Conservation (phyloP, 768 basidiomycete species). For the Lactarius deliciosus region DNA sequence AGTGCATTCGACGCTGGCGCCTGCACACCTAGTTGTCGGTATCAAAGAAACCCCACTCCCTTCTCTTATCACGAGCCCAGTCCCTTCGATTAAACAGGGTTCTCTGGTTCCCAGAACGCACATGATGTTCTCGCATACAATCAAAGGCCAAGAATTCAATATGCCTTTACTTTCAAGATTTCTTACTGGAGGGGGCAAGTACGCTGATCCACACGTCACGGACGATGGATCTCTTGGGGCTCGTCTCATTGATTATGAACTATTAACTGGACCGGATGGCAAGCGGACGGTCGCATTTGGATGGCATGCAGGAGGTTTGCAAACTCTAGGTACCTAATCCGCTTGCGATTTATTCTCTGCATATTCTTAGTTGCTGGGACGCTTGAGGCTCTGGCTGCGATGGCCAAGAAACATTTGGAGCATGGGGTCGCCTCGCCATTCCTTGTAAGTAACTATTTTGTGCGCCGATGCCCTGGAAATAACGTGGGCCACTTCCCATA, state of each 20-base stretch:
- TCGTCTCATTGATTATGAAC: conserved; percentile 81
- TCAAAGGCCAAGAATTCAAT: conserved; percentile 86
- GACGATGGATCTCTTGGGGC: conserved; percentile 36
- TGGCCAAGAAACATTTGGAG: conserved; percentile 77
- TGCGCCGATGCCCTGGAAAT: background rate
- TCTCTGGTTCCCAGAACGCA: conserved; percentile 58
- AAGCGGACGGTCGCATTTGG: conserved; percentile 89
- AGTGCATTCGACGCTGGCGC: conserved; percentile 52
- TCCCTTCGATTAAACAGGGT: conserved; percentile 34
- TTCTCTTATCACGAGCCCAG: conserved; percentile 53
- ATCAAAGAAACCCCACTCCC: conserved; percentile 83
- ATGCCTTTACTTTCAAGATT: conserved; percentile 72
- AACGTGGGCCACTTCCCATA: conserved; percentile 31
- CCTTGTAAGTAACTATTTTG: conserved; percentile 51
- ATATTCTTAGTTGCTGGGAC: conserved; percentile 70
- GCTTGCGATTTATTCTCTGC: background rate
- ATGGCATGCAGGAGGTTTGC: conserved; percentile 85
- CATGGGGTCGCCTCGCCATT: conserved; percentile 81
- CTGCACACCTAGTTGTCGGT: conserved; percentile 76
- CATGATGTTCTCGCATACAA: conserved; percentile 91
- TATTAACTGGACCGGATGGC: conserved; percentile 59
- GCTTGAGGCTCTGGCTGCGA: conserved; percentile 74
- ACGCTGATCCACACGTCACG: conserved; percentile 12
- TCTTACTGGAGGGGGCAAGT: conserved; percentile 35
- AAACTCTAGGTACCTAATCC: background rate